Percentiles rank a stretch among this genome's conserved stretches.
Evolutionary conservation across 2,329 filamentous ascomycete species (phyloP).

Genomic region (Alternaria arbusti): DNA sequence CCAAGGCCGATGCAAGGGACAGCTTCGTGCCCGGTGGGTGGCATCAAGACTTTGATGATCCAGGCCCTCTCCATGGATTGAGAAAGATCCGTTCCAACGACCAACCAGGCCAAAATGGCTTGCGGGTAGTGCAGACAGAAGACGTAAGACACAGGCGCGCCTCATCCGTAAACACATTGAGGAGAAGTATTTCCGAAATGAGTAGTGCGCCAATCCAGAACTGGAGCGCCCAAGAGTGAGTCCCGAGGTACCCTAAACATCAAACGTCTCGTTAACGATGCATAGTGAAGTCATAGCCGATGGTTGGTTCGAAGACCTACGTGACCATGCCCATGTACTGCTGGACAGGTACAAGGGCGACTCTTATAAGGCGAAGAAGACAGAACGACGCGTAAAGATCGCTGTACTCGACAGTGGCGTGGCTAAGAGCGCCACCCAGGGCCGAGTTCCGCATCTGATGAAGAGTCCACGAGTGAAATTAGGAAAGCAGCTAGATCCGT

Average conservation of each 20-base stretch:
- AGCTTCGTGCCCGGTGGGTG: neutral
- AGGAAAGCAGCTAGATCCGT: neutral
- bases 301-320: neutral
- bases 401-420: neutral
- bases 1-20: neutral
- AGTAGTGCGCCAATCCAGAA: neutral
- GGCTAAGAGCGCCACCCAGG: neutral
- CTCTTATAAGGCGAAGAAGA: neutral
- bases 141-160: neutral
- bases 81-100: neutral
- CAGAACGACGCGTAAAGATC: neutral
- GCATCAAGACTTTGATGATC: neutral
- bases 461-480: neutral
- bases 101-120: neutral
- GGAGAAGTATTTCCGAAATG: neutral
- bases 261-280: neutral
- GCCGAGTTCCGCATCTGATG: neutral
- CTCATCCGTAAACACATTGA: neutral
- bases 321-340: neutral
- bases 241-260: accelerated
- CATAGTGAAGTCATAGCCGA: neutral
- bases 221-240: neutral
- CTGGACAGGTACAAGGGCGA: neutral
- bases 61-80: neutral
- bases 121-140: neutral